These are phyloP conservation scores for Bipolaris sorokiniana DNA, from an alignment of 2,329 filamentous ascomycete genomes.

Conservation along the genomic window DNA sequence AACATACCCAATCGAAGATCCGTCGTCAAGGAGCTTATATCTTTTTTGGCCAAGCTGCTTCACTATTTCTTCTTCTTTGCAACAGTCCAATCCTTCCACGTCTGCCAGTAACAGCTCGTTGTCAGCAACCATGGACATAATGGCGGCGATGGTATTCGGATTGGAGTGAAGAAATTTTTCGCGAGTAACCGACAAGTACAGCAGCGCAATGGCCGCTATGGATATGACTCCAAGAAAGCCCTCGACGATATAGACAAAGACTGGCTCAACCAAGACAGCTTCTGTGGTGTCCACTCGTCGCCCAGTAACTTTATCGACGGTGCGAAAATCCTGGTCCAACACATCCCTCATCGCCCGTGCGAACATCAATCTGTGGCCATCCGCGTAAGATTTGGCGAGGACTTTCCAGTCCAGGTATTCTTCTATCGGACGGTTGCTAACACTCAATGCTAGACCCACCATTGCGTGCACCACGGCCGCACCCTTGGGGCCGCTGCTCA, in stretches of 20 bases:
- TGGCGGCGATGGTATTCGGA: constrained; percentile 45
- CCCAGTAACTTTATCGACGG: constrained; percentile 20
- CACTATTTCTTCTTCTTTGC: constrained; percentile 24
- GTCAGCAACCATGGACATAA: constrained; percentile 35
- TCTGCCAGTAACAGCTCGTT: constrained; percentile 22
- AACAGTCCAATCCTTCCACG: constrained; percentile 34
- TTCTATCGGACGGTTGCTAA: constrained; percentile 28
- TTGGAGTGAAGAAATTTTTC: constrained; percentile 35
- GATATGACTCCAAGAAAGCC: constrained; percentile 39
- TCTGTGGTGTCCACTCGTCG: constrained; percentile 28
- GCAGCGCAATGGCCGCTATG: constrained; percentile 27
- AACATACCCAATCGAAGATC: not conserved
- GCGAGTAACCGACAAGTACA: constrained; percentile 30
- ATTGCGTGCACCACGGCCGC: constrained; percentile 27
- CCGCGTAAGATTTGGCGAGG: constrained; percentile 46
- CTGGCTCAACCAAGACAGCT: constrained; percentile 47
- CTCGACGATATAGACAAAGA: constrained; percentile 49
- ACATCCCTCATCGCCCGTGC: constrained; percentile 45
- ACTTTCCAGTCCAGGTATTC: constrained; percentile 45
- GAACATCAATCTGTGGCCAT: constrained; percentile 54
- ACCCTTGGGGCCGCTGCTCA: constrained; percentile 1
- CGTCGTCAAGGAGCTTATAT: constrained; percentile 13
- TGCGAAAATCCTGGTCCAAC: constrained; percentile 18
- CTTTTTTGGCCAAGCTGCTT: constrained; percentile 17
- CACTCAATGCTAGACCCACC: constrained; percentile 49